Conservation (phyloP, 495 filamentous ascomycete species). For the Chlorociboria aeruginascens region DNA sequence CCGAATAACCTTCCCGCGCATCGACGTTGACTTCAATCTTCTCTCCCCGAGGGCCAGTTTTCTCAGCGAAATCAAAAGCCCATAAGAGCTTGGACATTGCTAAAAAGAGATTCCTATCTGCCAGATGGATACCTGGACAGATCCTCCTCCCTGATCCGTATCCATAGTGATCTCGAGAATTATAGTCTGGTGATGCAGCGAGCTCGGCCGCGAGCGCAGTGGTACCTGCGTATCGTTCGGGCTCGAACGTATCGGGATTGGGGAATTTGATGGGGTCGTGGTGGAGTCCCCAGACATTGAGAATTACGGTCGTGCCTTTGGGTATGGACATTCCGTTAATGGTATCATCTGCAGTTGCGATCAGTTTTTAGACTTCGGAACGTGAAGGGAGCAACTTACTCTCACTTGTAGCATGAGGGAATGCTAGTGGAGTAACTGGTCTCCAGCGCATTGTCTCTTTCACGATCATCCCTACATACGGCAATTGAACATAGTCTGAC, state of each 20-base stretch:
- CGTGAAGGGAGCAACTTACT: not conserved
- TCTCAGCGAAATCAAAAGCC: constrained; percentile 32
- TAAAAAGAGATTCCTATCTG: constrained; percentile 39
- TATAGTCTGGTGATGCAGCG: constrained; percentile 18
- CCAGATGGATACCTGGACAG: constrained; percentile 44
- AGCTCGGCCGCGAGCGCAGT: constrained; percentile 24
- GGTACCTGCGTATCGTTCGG: constrained; percentile 25
- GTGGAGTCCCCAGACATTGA: constrained; percentile 30
- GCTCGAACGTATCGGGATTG: constrained; percentile 29
- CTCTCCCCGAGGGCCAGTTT: constrained; percentile 17
- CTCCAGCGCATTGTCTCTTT: constrained; percentile 53
- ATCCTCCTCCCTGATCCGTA: constrained; percentile 44
- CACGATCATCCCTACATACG: constrained; percentile 37
- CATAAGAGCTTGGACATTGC: constrained; percentile 36
- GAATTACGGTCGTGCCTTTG: constrained; percentile 27
- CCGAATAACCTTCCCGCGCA: constrained; percentile 21
- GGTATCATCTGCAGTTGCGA: constrained; percentile 23
- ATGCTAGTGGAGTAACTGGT: constrained; percentile 34
- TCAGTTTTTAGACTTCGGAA: not conserved
- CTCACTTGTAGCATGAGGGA: not conserved
- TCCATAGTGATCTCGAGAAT: constrained; percentile 26
- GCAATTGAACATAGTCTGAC: constrained; percentile 33
- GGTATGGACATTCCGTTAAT: constrained; percentile 32
- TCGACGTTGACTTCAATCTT: constrained; percentile 19
- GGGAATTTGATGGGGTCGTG: constrained; percentile 21